phyloP scores from a whole-genome alignment of 768 basidiomycete species.

The Kwoniella sp. region DNA sequence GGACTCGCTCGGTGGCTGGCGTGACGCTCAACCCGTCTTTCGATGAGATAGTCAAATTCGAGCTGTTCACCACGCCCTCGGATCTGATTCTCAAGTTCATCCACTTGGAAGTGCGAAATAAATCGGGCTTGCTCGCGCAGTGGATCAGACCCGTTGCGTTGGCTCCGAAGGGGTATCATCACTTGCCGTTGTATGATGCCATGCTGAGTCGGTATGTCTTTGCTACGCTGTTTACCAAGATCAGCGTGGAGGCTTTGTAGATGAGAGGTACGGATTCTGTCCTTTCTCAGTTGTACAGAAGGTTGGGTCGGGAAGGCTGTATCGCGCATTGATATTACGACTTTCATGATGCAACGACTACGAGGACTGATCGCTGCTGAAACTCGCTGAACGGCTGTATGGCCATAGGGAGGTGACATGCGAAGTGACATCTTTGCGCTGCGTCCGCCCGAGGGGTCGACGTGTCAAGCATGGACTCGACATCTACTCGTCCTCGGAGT shows the following conservation, averaged over 20 bases:
- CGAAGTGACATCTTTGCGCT: no score
- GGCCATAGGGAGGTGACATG: no score
- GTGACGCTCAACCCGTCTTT: slow-evolving; percentile 93
- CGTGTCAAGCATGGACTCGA: no score
- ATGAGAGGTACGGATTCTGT: no score
- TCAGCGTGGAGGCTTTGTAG: slow-evolving; percentile 52
- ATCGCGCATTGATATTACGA: no score
- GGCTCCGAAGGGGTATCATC: slow-evolving; percentile 62
- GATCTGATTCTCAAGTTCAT: slow-evolving; percentile 84
- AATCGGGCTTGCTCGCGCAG: slow-evolving; percentile 61
- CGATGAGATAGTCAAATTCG: slow-evolving; percentile 67
- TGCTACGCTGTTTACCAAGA: slow-evolving; percentile 82
- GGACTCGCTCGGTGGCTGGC: slow-evolving; percentile 67
- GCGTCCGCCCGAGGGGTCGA: no score
- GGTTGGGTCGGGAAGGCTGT: no score
- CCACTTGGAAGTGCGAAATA: slow-evolving; percentile 66
- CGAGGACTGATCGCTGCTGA: no score
- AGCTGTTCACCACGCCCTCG: slow-evolving; percentile 54
- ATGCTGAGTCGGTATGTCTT: slow-evolving; percentile 85
- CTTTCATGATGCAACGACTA: no score
- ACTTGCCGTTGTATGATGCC: slow-evolving; percentile 81
- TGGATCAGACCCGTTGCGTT: slow-evolving; percentile 60
- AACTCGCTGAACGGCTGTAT: no score
- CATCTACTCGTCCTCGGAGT: no score
- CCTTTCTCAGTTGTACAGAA: no score